Percentiles rank a stretch among this genome's conserved stretches.
phyloP scores from a whole-genome alignment of 1,139 yeast species.

The Blastobotrys petasosporus region DNA sequence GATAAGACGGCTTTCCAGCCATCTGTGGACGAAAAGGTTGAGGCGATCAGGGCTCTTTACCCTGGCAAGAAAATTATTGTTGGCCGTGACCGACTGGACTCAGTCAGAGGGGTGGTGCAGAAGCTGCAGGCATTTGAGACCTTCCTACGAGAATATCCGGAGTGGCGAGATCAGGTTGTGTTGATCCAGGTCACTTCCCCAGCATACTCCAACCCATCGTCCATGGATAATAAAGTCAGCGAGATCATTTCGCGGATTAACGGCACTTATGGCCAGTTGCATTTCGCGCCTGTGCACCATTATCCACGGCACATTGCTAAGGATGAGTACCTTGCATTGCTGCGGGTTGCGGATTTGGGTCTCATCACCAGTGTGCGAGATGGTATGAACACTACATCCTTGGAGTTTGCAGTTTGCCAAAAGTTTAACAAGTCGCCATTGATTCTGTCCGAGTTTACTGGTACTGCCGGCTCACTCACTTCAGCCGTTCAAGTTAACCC shows the following conservation, averaged over 20 bases:
- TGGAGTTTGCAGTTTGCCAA: slow-evolving; percentile 89
- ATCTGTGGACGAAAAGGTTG: slow-evolving; percentile 42
- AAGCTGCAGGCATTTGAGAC: slow-evolving; percentile 89
- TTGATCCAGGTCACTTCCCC: slow-evolving; percentile 90
- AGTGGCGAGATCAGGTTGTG: slow-evolving; percentile 83
- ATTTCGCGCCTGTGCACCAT: slow-evolving; percentile 81
- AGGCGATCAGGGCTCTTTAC: slow-evolving; percentile 56
- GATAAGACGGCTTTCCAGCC: slow-evolving; percentile 41
- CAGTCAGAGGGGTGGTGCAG: slow-evolving; percentile 94
- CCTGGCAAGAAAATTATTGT: slow-evolving; percentile 77
- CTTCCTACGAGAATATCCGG: slow-evolving; percentile 84
- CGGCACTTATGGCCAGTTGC: slow-evolving; percentile 72
- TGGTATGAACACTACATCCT: slow-evolving; percentile 93
- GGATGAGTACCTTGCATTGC: slow-evolving; percentile 81
- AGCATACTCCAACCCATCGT: slow-evolving; percentile 44
- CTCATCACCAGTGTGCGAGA: slow-evolving; percentile 87
- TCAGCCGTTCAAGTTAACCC: slow-evolving; percentile 90
- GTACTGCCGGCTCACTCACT: slow-evolving; percentile 72
- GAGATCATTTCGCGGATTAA: slow-evolving; percentile 58
- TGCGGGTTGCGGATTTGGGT: slow-evolving; percentile 86
- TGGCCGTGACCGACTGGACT: slow-evolving; percentile 92
- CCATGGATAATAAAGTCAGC: slow-evolving; percentile 56
- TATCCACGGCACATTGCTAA: slow-evolving; percentile 84
- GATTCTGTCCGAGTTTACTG: slow-evolving; percentile 86
- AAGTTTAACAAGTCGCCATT: slow-evolving; percentile 66